phyloP scores from a whole-genome alignment of 1,284 basidiomycete species.

The Phylloporus sp. region DNA sequence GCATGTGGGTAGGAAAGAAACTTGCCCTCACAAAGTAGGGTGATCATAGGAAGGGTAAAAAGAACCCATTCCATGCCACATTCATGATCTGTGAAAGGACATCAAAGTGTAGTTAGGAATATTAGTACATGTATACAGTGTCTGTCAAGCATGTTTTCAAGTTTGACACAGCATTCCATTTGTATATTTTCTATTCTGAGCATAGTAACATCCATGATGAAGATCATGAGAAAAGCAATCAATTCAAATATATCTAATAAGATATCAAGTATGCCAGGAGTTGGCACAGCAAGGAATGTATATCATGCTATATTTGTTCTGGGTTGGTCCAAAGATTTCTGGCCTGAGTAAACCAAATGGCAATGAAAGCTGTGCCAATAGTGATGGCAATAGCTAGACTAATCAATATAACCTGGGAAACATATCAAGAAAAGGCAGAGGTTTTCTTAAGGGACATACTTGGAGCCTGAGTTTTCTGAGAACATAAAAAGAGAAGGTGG shows the following conservation, averaged over 20 bases:
- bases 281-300: neutral
- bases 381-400: slow-evolving; percentile 81
- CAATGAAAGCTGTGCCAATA: slow-evolving; percentile 80
- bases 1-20: neutral
- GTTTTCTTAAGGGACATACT: slow-evolving; percentile 36
- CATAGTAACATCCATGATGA: slow-evolving; percentile 80
- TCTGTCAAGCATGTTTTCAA: slow-evolving; percentile 76
- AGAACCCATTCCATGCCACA: slow-evolving; percentile 69
- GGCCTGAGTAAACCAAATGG: slow-evolving; percentile 82
- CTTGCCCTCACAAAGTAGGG: slow-evolving; percentile 87
- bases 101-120: neutral
- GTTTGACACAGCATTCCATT: slow-evolving; percentile 89
- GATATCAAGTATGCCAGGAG: neutral
- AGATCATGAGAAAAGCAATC: slow-evolving; percentile 84
- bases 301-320: slow-evolving; percentile 76
- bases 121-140: slow-evolving; percentile 41
- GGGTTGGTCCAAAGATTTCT: slow-evolving; percentile 71
- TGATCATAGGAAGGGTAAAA: slow-evolving; percentile 88
- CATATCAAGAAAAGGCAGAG: neutral
- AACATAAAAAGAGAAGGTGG: slow-evolving; percentile 39
- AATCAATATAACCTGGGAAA: slow-evolving; percentile 67
- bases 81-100: slow-evolving; percentile 39
- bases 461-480: slow-evolving; percentile 68
- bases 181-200: slow-evolving; percentile 78
- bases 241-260: slow-evolving; percentile 74